phyloP scores from a whole-genome alignment of 1,284 basidiomycete species.

The Somion occarium region DNA sequence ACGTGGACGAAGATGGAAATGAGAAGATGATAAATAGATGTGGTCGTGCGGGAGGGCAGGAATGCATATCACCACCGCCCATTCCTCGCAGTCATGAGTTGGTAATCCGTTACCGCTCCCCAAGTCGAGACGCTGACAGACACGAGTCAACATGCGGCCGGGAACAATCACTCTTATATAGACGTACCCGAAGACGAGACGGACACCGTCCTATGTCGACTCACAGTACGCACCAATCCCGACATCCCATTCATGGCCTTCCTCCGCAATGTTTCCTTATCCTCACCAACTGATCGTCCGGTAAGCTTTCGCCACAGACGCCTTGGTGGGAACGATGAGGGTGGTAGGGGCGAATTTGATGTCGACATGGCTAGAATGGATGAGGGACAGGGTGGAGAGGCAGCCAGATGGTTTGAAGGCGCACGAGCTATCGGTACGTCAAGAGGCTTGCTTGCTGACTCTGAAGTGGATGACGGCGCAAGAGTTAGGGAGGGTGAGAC shows the following conservation, averaged over 20 bases:
- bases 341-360: not conserved
- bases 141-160: not conserved
- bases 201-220: constrained; percentile 1
- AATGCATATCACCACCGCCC: too few relatives aligned
- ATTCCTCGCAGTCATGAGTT: too few relatives aligned
- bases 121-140: too few relatives aligned
- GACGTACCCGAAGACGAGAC: not conserved
- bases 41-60: too few relatives aligned
- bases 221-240: constrained; percentile 9
- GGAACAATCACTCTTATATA: not conserved
- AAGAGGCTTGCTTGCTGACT: not conserved
- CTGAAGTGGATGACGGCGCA: too few relatives aligned
- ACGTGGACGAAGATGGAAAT: not conserved
- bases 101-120: too few relatives aligned
- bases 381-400: not conserved
- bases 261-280: constrained; percentile 3
- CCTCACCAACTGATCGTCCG: not conserved
- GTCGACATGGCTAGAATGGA: not conserved
- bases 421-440: not conserved
- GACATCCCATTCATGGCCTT: constrained; percentile 8
- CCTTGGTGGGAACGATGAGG: not conserved
- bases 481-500: too few relatives aligned
- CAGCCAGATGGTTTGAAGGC: not conserved
- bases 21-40: not conserved
- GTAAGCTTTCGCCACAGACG: not conserved